A percentile compares a stretch with the other conserved stretches of the same genome.
These are phyloP conservation scores for Hypoxylon subgilvum DNA, from an alignment of 495 filamentous ascomycete genomes.

Conservation along the genomic window DNA sequence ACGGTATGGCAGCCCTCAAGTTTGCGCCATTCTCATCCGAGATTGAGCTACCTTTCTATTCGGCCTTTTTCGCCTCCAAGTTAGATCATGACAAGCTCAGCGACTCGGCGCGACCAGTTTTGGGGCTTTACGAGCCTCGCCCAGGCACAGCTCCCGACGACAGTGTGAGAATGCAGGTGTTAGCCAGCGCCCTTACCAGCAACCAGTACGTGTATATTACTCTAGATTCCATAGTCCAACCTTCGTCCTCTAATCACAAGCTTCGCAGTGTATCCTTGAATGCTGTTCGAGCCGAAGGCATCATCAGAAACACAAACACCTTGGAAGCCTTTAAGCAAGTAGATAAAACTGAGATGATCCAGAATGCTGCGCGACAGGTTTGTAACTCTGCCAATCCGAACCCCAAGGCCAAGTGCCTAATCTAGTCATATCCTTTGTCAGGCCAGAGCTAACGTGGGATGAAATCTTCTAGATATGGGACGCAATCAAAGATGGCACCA, in stretches of 20 bases:
- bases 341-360: conserved; percentile 74
- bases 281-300: conserved; percentile 83
- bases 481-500: conserved; percentile 92
- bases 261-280: conserved; percentile 69
- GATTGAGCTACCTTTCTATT: conserved; percentile 94
- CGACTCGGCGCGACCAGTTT: conserved; percentile 81
- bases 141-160: conserved; percentile 68
- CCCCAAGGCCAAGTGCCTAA: no score
- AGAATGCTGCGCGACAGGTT: conserved; percentile 77
- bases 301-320: conserved; percentile 95
- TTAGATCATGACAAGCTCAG: conserved; percentile 96
- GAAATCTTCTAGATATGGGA: conserved; percentile 82
- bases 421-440: no score
- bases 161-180: conserved; percentile 84
- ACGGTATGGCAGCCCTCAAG: conserved; percentile 48
- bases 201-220: conserved; percentile 67
- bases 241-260: conserved; percentile 9
- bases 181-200: conserved; percentile 80
- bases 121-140: conserved; percentile 90
- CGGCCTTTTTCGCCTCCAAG: conserved; percentile 83
- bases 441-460: conserved; percentile 4
- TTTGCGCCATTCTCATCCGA: conserved; percentile 91
- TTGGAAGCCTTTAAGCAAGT: conserved; percentile 86
- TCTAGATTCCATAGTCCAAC: not conserved
- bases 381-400: no score